A percentile compares a stretch with the other conserved stretches of the same genome.
Evolutionary conservation across 2,329 filamentous ascomycete species (phyloP).

Genomic region (Alternaria dauci): DNA sequence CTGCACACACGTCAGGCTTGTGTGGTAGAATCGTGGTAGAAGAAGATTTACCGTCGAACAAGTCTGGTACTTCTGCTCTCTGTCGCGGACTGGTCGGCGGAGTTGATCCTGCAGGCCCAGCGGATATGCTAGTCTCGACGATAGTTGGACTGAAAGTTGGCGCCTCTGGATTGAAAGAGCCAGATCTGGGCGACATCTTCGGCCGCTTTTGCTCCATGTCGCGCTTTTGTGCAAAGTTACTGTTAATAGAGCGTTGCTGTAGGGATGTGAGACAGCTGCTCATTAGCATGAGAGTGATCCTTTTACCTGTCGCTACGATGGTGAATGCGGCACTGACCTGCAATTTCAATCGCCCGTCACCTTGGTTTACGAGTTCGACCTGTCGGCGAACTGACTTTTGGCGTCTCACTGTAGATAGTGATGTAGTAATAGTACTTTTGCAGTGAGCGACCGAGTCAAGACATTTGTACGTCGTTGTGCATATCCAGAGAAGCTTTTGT

Average conservation of each 20-base stretch:
- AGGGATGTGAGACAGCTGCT: not conserved
- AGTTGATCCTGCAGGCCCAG: not conserved
- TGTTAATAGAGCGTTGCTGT: not conserved
- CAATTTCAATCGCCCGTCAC: conserved; percentile 5
- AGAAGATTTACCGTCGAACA: not conserved
- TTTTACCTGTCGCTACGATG: not conserved
- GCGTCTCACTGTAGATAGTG: not conserved
- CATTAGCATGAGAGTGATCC: not conserved
- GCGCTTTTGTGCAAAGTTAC: not conserved
- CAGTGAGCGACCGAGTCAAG: not conserved
- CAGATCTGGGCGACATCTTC: not conserved
- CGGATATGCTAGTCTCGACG: conserved; percentile 1
- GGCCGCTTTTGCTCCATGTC: conserved; percentile 3
- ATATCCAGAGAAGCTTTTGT: not conserved
- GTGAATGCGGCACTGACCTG: conserved; percentile 18
- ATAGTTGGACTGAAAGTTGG: conserved; percentile 17
- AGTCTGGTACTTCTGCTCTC: not conserved
- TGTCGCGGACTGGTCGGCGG: conserved; percentile 1
- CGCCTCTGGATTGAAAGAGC: conserved; percentile 27
- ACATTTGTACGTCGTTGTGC: not conserved
- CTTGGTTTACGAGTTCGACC: not conserved
- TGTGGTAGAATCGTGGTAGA: no score
- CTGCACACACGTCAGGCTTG: conserved; percentile 4
- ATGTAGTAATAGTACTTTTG: not conserved
- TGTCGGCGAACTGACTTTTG: not conserved